Percentiles rank a stretch among this genome's conserved stretches.
These are phyloP conservation scores for Colletotrichum ledebouriae DNA, from an alignment of 2,329 filamentous ascomycete genomes.

Conservation along the genomic window DNA sequence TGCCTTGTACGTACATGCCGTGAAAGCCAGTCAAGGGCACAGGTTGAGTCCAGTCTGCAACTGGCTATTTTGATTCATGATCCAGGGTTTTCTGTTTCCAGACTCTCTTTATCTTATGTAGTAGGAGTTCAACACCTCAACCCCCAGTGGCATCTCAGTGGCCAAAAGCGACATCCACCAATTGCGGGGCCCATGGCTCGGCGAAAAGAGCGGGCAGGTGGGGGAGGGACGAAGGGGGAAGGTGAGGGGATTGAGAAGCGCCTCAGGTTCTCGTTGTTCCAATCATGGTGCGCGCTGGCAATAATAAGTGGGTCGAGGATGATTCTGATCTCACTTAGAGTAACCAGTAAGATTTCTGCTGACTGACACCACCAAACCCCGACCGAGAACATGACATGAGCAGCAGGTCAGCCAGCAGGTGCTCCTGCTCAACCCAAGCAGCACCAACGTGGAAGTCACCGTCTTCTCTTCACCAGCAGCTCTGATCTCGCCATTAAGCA, in stretches of 20 bases:
- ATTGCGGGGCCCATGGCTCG: conserved; percentile 35
- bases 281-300: conserved; percentile 4
- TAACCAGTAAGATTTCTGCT: conserved; percentile 35
- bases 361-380: conserved; percentile 34
- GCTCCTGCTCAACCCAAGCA: conserved; percentile 24
- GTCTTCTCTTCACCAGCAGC: conserved; percentile 22
- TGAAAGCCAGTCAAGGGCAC: conserved; percentile 13
- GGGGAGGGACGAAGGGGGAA: conserved; percentile 11
- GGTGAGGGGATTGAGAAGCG: background rate
- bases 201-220: conserved; percentile 36
- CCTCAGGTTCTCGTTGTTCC: background rate
- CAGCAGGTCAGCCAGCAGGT: conserved; percentile 13
- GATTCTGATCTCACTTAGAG: conserved; percentile 12
- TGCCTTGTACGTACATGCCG: background rate
- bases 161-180: conserved; percentile 25
- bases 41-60: conserved; percentile 2
- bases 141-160: conserved; percentile 9
- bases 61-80: background rate
- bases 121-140: conserved; percentile 14
- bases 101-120: too few relatives aligned
- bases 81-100: too few relatives aligned
- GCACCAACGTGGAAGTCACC: conserved; percentile 17
- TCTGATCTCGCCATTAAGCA: conserved; percentile 19
- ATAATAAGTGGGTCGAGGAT: conserved; percentile 11
- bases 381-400: conserved; percentile 37